Conservation (phyloP, 345 rosid species). For the Arabidopsis arenosa region DNA sequence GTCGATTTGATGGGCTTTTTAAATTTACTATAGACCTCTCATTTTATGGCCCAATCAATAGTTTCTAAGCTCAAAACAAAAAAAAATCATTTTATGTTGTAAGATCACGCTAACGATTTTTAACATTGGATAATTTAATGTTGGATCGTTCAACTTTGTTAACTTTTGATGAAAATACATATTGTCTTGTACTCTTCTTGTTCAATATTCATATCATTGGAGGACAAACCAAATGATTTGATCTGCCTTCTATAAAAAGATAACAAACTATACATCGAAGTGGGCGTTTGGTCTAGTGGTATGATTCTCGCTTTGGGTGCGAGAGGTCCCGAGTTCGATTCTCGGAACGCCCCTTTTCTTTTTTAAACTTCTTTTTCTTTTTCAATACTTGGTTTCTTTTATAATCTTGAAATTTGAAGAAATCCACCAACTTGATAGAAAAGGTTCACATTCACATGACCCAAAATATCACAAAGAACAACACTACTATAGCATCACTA, state of each 20-base stretch:
- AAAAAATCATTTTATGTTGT: no score
- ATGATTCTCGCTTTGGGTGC: constrained; percentile 92
- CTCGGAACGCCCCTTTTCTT: constrained; percentile 64
- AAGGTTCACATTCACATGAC: neutral
- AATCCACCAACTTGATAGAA: neutral
- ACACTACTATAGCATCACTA: neutral
- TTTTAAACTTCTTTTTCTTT: neutral
- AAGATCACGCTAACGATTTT: neutral
- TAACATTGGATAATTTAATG: neutral
- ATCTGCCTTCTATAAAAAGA: rapidly evolving
- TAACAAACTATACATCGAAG: neutral
- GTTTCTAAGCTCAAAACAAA: neutral
- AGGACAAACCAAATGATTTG: neutral
- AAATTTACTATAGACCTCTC: neutral
- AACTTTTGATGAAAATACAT: neutral
- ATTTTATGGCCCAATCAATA: neutral
- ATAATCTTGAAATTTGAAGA: neutral
- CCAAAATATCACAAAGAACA: no score
- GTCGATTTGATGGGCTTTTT: constrained; percentile 22
- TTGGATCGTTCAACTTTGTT: neutral
- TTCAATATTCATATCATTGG: neutral
- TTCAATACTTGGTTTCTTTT: neutral
- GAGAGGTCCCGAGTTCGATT: constrained; percentile 86
- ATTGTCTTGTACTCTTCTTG: neutral
- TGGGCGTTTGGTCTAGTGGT: constrained; percentile 89